These are phyloP conservation scores for Aureobasidium sp. DNA, from an alignment of 2,329 filamentous ascomycete genomes.

Conservation along the genomic window DNA sequence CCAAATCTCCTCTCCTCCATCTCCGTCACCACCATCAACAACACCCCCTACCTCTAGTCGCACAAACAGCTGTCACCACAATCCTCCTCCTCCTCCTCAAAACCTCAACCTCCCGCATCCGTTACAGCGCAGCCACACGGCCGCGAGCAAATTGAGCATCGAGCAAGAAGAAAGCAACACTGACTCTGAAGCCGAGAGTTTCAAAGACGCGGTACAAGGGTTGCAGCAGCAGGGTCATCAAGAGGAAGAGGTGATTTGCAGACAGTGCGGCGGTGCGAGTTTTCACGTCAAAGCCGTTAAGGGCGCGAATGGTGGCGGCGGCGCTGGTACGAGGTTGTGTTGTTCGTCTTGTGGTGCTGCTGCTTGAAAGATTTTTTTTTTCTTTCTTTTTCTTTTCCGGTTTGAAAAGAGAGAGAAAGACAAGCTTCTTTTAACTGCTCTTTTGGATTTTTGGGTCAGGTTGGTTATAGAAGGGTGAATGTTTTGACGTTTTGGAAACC, in stretches of 20 bases:
- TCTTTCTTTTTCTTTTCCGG: background rate
- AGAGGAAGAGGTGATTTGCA: slow-evolving; percentile 36
- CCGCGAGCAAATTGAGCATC: slow-evolving; percentile 52
- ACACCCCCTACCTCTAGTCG: background rate
- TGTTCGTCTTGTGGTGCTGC: slow-evolving; percentile 48
- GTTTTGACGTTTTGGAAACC: too few species aligned
- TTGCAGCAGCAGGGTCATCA: too few species aligned
- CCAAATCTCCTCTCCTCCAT: background rate
- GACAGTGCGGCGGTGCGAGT: slow-evolving; percentile 51
- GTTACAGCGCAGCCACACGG: slow-evolving; percentile 36
- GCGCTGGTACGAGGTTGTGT: slow-evolving; percentile 47
- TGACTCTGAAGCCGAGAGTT: slow-evolving; percentile 42
- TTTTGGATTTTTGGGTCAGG: too few species aligned
- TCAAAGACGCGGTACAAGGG: slow-evolving; percentile 37
- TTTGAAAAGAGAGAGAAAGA: background rate
- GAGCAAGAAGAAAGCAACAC: slow-evolving; percentile 34
- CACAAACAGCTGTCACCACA: background rate
- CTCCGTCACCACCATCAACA: background rate
- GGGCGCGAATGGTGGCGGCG: slow-evolving; percentile 28
- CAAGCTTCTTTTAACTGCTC: too few species aligned
- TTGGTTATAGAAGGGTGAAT: too few species aligned
- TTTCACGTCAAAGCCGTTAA: slow-evolving; percentile 55
- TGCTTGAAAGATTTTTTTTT: slow-evolving; percentile 3
- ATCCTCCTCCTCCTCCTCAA: slow-evolving; percentile 20
- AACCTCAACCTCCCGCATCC: slow-evolving; percentile 19